Percentiles rank a stretch among this genome's conserved stretches.
Evolutionary conservation across 1,284 basidiomycete species (phyloP).

Genomic region (Ustilago vetiveriae): DNA sequence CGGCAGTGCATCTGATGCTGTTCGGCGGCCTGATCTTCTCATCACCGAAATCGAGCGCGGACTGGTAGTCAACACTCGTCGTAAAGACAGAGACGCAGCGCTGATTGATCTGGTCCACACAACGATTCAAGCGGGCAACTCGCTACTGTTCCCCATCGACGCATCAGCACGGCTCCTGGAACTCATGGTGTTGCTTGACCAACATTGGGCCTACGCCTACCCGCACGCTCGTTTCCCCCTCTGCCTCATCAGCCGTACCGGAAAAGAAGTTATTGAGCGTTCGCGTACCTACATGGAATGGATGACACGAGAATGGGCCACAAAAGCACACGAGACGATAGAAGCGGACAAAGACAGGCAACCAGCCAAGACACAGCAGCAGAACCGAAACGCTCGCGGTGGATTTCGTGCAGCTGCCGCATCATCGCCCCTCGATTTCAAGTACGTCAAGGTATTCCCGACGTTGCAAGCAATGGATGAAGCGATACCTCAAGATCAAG

Average conservation of each 20-base stretch:
- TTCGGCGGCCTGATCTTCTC: conserved; percentile 72
- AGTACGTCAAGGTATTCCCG: conserved; percentile 85
- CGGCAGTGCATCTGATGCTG: conserved; percentile 42
- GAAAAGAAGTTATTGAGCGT: conserved; percentile 91
- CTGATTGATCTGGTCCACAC: conserved; percentile 76
- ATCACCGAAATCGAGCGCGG: conserved; percentile 88
- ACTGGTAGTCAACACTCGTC: conserved; percentile 81
- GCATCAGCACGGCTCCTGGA: conserved; percentile 92
- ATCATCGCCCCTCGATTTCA: conserved; percentile 57
- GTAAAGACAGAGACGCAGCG: conserved; percentile 87
- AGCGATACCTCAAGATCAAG: conserved; percentile 76
- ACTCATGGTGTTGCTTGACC: conserved; percentile 91
- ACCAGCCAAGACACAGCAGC: neutral
- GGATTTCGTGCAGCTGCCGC: conserved; percentile 12
- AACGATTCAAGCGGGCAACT: conserved; percentile 80
- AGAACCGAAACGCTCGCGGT: neutral
- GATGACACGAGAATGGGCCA: conserved; percentile 87
- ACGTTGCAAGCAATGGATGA: conserved; percentile 82
- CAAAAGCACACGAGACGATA: conserved; percentile 44
- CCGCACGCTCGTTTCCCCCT: conserved; percentile 73
- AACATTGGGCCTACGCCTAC: conserved; percentile 90
- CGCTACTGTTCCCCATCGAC: conserved; percentile 90
- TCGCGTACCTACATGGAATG: conserved; percentile 98
- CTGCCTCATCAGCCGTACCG: conserved; percentile 88
- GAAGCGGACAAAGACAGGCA: conserved; percentile 33